Evolutionary conservation across 495 filamentous ascomycete species (phyloP).

Genomic region (Aspergillus ellipticus): DNA sequence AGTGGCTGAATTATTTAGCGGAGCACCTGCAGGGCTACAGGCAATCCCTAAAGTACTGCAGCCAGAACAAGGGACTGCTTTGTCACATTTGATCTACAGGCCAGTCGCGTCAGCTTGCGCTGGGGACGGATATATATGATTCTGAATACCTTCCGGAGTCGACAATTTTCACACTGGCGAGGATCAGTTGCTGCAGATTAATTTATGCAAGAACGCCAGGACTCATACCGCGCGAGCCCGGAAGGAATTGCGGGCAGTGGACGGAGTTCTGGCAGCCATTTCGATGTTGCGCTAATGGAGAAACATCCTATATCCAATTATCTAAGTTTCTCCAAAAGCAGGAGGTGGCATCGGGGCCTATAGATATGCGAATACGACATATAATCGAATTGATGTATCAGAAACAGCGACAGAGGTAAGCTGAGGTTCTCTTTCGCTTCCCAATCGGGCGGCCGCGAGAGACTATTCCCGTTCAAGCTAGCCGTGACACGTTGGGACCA

Average conservation of each 20-base stretch:
- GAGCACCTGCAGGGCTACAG: constrained; percentile 11
- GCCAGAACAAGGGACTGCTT: constrained; percentile 20
- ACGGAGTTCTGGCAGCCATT: constrained; percentile 13
- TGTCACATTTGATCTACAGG: constrained; percentile 26
- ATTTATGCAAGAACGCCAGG: not conserved
- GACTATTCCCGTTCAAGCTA: not conserved
- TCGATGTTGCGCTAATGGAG: not conserved
- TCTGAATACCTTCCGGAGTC: constrained; percentile 21
- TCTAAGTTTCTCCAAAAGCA: too few relatives aligned
- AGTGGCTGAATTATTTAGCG: not conserved
- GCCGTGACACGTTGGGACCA: not conserved
- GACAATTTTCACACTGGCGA: constrained; percentile 25
- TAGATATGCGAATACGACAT: too few relatives aligned
- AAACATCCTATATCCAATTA: too few relatives aligned
- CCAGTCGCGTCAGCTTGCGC: not conserved
- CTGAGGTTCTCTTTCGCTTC: not conserved
- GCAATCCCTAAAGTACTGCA: constrained; percentile 19
- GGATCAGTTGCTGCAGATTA: not conserved
- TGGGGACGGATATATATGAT: not conserved
- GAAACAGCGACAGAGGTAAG: not conserved
- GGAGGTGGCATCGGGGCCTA: too few relatives aligned
- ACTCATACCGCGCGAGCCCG: constrained; percentile 21
- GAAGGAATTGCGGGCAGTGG: constrained; percentile 13
- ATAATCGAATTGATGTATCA: not conserved
- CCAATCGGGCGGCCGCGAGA: not conserved